Percentiles rank a stretch among this genome's conserved stretches.
Evolutionary conservation across 345 rosid genomes (phyloP).

Genomic region (Salix brachista): DNA sequence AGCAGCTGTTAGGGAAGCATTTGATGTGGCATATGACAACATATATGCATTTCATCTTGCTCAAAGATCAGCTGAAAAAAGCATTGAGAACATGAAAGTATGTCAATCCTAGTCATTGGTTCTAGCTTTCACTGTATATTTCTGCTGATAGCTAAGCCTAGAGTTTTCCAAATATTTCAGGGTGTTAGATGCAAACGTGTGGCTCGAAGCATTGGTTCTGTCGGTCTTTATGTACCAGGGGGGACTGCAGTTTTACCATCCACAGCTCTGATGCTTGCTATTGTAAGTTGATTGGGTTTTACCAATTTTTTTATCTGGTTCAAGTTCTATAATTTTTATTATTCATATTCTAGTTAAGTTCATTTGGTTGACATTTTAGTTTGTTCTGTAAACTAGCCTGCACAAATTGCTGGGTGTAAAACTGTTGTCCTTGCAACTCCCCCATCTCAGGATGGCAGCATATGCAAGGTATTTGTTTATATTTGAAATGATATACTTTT

Average conservation of each 20-base stretch:
- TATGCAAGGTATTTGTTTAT: conserved; percentile 59
- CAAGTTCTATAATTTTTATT: neutral
- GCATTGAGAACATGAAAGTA: conserved; percentile 81
- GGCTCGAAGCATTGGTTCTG: conserved; percentile 78
- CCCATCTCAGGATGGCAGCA: conserved; percentile 73
- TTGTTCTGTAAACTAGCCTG: conserved; percentile 53
- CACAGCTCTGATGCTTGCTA: conserved; percentile 87
- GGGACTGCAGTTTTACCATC: conserved; percentile 95
- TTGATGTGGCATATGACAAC: conserved; percentile 87
- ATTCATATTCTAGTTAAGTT: neutral
- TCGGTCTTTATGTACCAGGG: conserved; percentile 93
- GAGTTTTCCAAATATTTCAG: conserved; percentile 27
- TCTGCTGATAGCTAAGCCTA: neutral
- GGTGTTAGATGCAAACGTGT: conserved; percentile 92
- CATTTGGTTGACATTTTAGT: conserved; percentile 10
- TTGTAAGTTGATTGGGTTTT: conserved; percentile 46
- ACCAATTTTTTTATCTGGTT: conserved; percentile 4
- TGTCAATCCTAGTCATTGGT: conserved; percentile 18
- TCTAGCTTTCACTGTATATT: conserved; percentile 6
- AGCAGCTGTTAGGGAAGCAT: conserved; percentile 54
- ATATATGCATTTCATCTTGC: conserved; percentile 83
- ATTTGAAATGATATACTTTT: neutral
- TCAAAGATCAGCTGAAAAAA: conserved; percentile 59
- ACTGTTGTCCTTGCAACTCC: conserved; percentile 88
- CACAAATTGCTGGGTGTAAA: conserved; percentile 91